Evolutionary conservation across 768 basidiomycete species (phyloP).

Genomic region (Holtermanniella nyarrowii): DNA sequence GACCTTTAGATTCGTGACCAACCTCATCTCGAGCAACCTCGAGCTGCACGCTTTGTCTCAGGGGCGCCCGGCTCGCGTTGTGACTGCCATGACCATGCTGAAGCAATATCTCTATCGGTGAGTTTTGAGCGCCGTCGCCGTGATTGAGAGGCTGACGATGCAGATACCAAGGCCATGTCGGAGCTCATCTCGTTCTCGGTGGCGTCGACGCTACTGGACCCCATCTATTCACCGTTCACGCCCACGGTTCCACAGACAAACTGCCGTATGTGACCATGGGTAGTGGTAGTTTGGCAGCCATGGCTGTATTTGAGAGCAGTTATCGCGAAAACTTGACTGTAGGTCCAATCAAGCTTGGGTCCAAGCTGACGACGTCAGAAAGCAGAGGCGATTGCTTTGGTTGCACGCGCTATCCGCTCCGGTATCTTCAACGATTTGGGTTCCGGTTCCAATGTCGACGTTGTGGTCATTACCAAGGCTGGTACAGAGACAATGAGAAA

Average conservation of each 20-base stretch:
- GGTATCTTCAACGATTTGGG: conserved; percentile 99
- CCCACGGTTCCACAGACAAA: conserved; percentile 97
- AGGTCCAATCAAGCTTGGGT: conserved; percentile 20
- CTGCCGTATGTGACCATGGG: conserved; percentile 99
- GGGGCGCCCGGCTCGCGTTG: conserved; percentile 82
- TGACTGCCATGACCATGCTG: conserved; percentile 98
- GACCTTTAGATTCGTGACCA: conserved; percentile 49
- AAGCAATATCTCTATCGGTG: conserved; percentile 93
- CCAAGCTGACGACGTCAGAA: conserved; percentile 47
- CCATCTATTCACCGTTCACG: conserved; percentile 89
- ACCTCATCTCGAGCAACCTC: conserved; percentile 90
- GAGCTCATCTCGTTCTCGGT: conserved; percentile 90
- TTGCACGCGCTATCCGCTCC: conserved; percentile 75
- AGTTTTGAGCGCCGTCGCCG: conserved; percentile 13
- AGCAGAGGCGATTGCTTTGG: conserved; percentile 67
- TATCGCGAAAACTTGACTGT: conserved; percentile 80
- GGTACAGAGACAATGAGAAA: conserved; percentile 89
- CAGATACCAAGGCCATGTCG: conserved; percentile 87
- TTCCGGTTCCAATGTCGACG: conserved; percentile 96
- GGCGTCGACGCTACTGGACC: conserved; percentile 91
- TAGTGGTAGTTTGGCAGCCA: conserved; percentile 87
- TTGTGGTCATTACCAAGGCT: conserved; percentile 79
- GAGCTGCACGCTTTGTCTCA: conserved; percentile 83
- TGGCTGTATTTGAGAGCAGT: conserved; percentile 88
- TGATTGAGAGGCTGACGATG: background rate